phyloP scores from a whole-genome alignment of 2,329 filamentous ascomycete genomes.

The Botrytis elliptica region DNA sequence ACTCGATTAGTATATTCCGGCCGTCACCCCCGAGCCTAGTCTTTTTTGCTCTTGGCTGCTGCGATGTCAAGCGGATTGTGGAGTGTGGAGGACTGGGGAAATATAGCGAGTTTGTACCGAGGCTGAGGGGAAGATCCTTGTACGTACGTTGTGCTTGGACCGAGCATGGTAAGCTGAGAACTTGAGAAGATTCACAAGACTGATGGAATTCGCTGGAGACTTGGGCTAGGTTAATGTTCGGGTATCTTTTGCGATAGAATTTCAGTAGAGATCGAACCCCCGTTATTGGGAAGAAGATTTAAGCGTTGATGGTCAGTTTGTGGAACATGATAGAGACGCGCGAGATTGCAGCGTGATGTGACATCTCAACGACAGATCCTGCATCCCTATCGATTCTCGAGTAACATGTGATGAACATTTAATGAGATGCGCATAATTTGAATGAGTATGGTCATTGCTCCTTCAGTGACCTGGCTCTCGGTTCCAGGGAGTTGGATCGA shows the following conservation, averaged over 20 bases:
- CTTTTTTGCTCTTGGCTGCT: not conserved
- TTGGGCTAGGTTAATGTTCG: not conserved
- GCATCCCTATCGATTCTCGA: not conserved
- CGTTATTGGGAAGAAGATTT: not conserved
- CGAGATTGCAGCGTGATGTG: not conserved
- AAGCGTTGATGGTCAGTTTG: not conserved
- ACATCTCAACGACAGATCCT: not conserved
- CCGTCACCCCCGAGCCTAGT: not conserved
- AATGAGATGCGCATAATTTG: not conserved
- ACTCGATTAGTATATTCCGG: not conserved
- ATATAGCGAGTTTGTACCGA: not conserved
- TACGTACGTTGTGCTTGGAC: not conserved
- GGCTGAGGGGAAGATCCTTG: not conserved
- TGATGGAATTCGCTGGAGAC: not conserved
- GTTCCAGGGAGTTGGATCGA: not conserved
- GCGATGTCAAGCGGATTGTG: not conserved
- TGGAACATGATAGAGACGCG: not conserved
- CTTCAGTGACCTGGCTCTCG: not conserved
- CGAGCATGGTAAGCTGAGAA: not conserved
- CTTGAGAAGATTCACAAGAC: not conserved
- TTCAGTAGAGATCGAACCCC: not conserved
- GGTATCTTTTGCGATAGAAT: not conserved
- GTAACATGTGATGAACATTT: not conserved
- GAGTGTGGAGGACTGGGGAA: not conserved
- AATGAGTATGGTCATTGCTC: not conserved